A percentile compares a stretch with the other conserved stretches of the same genome.
Conservation (phyloP, 148 eudicot genomes). For the Rhododendron griersonianum region DNA sequence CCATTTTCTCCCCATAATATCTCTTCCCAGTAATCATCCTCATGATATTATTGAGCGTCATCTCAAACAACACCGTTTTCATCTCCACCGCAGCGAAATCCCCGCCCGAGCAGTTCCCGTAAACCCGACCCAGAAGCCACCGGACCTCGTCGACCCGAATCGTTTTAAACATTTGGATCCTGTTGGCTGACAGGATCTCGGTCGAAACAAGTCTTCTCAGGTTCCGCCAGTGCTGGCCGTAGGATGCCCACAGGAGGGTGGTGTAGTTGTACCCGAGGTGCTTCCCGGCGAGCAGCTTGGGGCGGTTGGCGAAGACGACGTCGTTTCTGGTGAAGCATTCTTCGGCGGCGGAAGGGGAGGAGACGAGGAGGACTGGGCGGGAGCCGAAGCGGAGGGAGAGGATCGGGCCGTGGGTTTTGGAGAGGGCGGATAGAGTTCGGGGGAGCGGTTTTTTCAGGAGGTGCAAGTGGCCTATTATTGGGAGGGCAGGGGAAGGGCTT, state of each 20-base stretch:
- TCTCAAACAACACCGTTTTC: neutral
- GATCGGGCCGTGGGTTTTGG: too few species aligned
- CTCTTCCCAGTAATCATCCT: conserved; percentile 19
- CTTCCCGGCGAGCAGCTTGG: too few species aligned
- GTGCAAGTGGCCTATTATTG: too few species aligned
- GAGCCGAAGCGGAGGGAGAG: too few species aligned
- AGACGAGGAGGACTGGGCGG: too few species aligned
- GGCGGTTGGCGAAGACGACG: too few species aligned
- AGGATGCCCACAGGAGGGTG: conserved; percentile 11
- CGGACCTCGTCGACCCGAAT: conserved; percentile 10
- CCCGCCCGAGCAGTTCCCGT: neutral
- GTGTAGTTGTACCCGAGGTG: conserved; percentile 21
- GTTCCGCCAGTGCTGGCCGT: conserved; percentile 25
- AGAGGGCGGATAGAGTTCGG: too few species aligned
- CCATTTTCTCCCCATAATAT: neutral
- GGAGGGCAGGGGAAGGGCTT: too few species aligned
- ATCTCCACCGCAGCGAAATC: neutral
- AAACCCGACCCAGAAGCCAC: neutral
- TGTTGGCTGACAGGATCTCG: conserved; percentile 14
- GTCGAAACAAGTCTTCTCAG: conserved; percentile 12
- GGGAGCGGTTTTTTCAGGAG: too few species aligned
- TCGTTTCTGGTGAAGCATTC: too few species aligned
- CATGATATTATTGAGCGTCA: conserved; percentile 10
- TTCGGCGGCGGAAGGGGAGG: too few species aligned
- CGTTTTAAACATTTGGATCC: conserved; percentile 8